Evolutionary conservation across 2,329 filamentous ascomycete genomes (phyloP), one percentile per base, ranked within the genome.

Genomic region (Xenosphaeropsis pyriputrescens): DNA sequence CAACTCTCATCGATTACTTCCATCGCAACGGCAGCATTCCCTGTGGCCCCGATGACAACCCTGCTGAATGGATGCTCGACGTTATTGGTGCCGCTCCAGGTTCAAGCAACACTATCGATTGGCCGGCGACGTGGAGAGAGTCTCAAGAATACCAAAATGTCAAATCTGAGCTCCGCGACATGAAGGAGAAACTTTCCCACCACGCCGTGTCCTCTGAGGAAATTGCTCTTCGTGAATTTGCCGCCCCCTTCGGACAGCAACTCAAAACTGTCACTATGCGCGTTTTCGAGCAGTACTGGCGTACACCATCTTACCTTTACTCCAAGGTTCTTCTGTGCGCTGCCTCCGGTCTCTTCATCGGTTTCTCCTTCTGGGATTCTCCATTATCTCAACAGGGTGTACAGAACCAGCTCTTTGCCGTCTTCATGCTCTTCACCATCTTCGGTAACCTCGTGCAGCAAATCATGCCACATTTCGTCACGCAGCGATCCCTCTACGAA

Each of bases 381-480:
- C 67, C 68, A 0, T 62, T 67, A 36, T 62, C 68, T 2, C 60
- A 61, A 1, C 68, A 76, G 41, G 76, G 79, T 47, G 72, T 79
- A 59, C 79, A 83, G 53, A 78, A 75, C 34, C 68, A 79, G 6
- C 65, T 88, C 7, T 88, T 89, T 58, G 76, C 78, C 7, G 65
- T 80, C 39, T 89, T 89, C 57, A 76, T 85, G 68, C 80, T 79
- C 0, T 63, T 88, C 4, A 84, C 77, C 6, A 82, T 91, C 45
- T 70, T 72, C 1, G 80, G 80, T 1, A 78, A 79, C 0, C 61
- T 88, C 1, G 82, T 88, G 41, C 79, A 86, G 48, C 81, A 88
- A 47, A 64, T 88, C 0, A 79, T 88, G 50, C 83, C 83, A 1
- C 70, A 72, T 5, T 86, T 80, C 52, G 60, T 85, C 37, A 45